Evolutionary conservation across 169 alveolate species (phyloP), one percentile per base, ranked within the genome.

Genomic region (Cryptosporidium felis): DNA sequence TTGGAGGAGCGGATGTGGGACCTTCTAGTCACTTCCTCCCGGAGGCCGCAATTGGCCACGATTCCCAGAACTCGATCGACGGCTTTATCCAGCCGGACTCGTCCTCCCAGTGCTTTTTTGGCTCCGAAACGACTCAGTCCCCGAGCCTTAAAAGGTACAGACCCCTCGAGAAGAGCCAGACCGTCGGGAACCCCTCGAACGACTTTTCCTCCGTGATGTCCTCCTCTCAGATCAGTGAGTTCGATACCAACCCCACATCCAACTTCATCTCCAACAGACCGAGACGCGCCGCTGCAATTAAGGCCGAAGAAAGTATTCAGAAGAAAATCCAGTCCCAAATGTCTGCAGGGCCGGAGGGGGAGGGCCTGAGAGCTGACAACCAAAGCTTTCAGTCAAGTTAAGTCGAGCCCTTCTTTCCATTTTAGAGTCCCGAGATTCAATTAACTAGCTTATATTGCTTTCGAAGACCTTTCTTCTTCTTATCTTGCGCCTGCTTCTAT

Each of bases 281-380:
- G 9, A 74, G 38, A 26, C 66, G 85, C 10, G 85, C 85, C 16
- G 85, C 85, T 0, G 85, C 85, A 16, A 74, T 74, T 56, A 74
- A 53, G 28, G 85, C 85, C 5, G 85, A 74, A 38, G 67, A 74
- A 38, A 74, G 74, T 53, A 74, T 74, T 6, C 85, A 74, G 23
- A 74, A 38, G 56, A 74, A 74, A 26, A 74, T 74, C 28, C 85
- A 53, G 34, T 49, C 85, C 34, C 74, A 74, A 34, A n/a, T n/a
- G n/a, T n/a, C n/a, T n/a, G n/a, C n/a, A n/a, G n/a, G n/a, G n/a
- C n/a, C n/a, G n/a, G n/a, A n/a, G n/a, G n/a, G n/a, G n/a, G n/a
- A n/a, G n/a, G n/a, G n/a, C n/a, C n/a, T n/a, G n/a, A n/a, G n/a
- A n/a, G n/a, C n/a, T n/a, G n/a, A n/a, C n/a, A n/a, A n/a, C n/a